Evolutionary conservation across 2,329 filamentous ascomycete species (phyloP), one percentile per base, ranked within the genome.

Genomic region (Apiospora saccharicola): DNA sequence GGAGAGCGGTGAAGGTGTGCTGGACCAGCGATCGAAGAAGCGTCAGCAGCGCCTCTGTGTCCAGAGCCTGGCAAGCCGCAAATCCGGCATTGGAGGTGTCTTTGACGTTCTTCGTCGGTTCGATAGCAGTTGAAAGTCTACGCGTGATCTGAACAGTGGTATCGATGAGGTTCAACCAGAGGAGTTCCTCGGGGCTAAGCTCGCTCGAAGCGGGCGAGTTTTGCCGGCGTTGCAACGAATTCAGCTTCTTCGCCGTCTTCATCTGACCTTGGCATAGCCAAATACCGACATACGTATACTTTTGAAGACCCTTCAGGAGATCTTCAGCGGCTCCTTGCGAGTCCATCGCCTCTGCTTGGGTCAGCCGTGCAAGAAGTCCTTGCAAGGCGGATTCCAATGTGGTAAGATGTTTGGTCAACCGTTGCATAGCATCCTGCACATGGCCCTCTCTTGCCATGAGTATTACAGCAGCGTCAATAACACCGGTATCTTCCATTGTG

Each of bases 261-360:
- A 90, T 94, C 80, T 98, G 94, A 1, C 92, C 91, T 82, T 97
- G 94, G 77, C 96, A 98, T 16, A 99, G 86, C 96, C 96, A 99
- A 69, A 97, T 96, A 19, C 97, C 96, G 1, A 99, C 94, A 75
- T 95, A 92, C 1, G 92, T 91, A 82, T 98, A 98, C 80, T 97
- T 98, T 74, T 97, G 92, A 24, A 99, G 84, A 0, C 92, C 91
- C 72, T 90, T 89, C 4, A 98, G 86, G 1, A 98, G 86, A 72
- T 95, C 92, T 71, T 92, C 89, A 0, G 92, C 90, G 0, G 93
- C 89, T 74, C 92, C 90, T 91, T 74, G 44, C 22, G 37, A 26
- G 34, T 84, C 79, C 1, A 85, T 82, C 0, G 87, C 84, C 71
- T 92, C 88, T 1, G 86, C 86, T 41, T 88, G 87, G 5, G 85